A percentile compares a stretch with the other conserved stretches of the same genome.
Conservation (phyloP, 768 basidiomycete species). For the Lyophyllum shimeji region DNA sequence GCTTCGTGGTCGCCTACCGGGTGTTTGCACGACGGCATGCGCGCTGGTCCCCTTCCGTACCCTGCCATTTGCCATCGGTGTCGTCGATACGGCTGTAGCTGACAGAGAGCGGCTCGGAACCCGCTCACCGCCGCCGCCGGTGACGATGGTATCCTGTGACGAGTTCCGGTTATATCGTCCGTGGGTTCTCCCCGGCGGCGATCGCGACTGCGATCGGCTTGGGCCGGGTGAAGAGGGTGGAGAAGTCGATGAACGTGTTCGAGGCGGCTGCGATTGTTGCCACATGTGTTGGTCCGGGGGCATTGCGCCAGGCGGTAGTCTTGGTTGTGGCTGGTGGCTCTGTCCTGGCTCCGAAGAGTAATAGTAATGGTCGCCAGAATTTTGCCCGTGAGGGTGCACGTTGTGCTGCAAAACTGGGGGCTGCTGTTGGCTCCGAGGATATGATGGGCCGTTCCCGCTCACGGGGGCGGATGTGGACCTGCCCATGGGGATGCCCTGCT, state of each 20-base stretch:
- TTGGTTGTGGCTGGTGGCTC: slow-evolving; percentile 33
- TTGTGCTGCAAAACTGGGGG: slow-evolving; percentile 18
- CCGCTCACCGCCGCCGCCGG: slow-evolving; percentile 28
- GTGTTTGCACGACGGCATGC: slow-evolving; percentile 48
- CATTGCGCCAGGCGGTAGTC: slow-evolving; percentile 64
- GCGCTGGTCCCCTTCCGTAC: slow-evolving; percentile 65
- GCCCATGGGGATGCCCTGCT: slow-evolving; percentile 27
- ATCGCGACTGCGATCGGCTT: slow-evolving; percentile 50
- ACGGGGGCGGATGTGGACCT: slow-evolving; percentile 25
- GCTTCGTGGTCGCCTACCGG: slow-evolving; percentile 40
- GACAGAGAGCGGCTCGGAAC: slow-evolving; percentile 69
- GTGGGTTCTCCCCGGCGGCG: slow-evolving; percentile 45
- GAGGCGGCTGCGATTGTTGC: slow-evolving; percentile 27
- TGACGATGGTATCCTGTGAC: slow-evolving; percentile 32
- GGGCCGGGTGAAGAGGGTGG: slow-evolving; percentile 28
- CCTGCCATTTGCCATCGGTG: slow-evolving; percentile 46
- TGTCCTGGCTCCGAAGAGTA: slow-evolving; percentile 30
- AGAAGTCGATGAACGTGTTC: slow-evolving; percentile 25
- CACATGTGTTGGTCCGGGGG: slow-evolving; percentile 42
- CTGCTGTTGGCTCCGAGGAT: slow-evolving; percentile 29
- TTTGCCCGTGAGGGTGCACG: slow-evolving; percentile 28
- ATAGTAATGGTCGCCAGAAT: slow-evolving; percentile 35
- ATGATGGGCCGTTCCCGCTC: slow-evolving; percentile 27
- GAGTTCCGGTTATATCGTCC: slow-evolving; percentile 28
- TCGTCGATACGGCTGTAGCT: slow-evolving; percentile 52